Conservation (phyloP, 257 asterid genomes). For the Oldenlandia corymbosa region DNA sequence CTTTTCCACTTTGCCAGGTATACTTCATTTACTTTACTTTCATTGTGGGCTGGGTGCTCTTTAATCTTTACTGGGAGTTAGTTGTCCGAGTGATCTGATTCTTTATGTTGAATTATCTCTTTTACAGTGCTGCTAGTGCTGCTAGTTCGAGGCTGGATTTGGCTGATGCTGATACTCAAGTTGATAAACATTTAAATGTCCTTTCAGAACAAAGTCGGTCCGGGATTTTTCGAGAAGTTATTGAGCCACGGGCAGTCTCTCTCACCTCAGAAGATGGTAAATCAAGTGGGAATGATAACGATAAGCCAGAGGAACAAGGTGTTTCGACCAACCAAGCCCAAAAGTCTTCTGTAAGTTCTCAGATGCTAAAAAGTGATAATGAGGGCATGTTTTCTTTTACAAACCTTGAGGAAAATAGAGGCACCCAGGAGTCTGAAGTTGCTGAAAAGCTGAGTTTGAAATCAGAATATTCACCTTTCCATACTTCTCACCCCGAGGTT, state of each 20-base stretch:
- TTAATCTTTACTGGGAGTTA: background rate
- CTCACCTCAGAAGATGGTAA: slow-evolving; percentile 22
- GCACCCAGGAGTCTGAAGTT: slow-evolving; percentile 11
- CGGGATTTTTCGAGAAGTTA: slow-evolving; percentile 27
- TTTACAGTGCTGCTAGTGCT: slow-evolving; percentile 54
- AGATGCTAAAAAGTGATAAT: slow-evolving; percentile 26
- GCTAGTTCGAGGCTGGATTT: slow-evolving; percentile 27
- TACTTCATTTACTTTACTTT: background rate
- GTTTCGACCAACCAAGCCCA: slow-evolving; percentile 23
- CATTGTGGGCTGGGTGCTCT: slow-evolving; percentile 2
- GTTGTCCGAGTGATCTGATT: background rate
- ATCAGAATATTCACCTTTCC: slow-evolving; percentile 18
- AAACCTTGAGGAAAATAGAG: slow-evolving; percentile 24
- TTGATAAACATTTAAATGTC: slow-evolving; percentile 22
- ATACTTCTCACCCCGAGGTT: slow-evolving; percentile 15
- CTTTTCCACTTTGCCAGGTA: slow-evolving; percentile 88
- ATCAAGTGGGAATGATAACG: slow-evolving; percentile 22
- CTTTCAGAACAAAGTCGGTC: slow-evolving; percentile 25
- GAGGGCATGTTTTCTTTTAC: slow-evolving; percentile 21
- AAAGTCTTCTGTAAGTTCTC: slow-evolving; percentile 25
- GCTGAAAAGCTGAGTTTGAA: slow-evolving; percentile 14
- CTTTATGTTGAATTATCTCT: slow-evolving; percentile 11
- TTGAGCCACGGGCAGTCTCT: slow-evolving; percentile 22
- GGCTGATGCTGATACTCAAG: slow-evolving; percentile 45
- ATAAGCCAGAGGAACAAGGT: slow-evolving; percentile 26